Evolutionary conservation across 208 protist species (phyloP).

Genomic region (Leishmania amazonensis): DNA sequence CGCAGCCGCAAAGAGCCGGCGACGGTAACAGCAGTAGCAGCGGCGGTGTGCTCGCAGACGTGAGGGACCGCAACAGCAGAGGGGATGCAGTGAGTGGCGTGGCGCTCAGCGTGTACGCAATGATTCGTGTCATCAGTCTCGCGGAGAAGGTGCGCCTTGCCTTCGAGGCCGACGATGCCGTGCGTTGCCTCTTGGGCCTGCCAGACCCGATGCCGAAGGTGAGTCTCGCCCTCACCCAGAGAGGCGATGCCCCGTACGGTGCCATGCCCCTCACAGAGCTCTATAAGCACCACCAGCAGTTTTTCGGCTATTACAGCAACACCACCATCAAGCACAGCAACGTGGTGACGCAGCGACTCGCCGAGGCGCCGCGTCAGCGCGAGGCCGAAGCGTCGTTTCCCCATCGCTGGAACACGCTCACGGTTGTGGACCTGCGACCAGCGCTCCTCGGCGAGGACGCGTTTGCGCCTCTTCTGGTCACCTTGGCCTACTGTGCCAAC

Average conservation of each 20-base stretch:
- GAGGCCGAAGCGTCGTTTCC: slow-evolving; percentile 43
- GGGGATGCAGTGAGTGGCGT: slow-evolving; percentile 3
- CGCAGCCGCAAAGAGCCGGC: background rate
- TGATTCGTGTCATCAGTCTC: slow-evolving; percentile 78
- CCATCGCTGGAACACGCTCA: slow-evolving; percentile 63
- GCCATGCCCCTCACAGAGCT: slow-evolving; percentile 66
- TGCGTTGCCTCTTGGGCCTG: slow-evolving; percentile 34
- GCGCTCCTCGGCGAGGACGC: slow-evolving; percentile 70
- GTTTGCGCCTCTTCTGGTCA: slow-evolving; percentile 65
- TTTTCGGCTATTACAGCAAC: slow-evolving; percentile 51
- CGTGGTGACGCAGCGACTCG: slow-evolving; percentile 33
- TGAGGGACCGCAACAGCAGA: background rate
- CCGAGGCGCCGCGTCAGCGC: slow-evolving; percentile 17
- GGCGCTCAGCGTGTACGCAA: slow-evolving; percentile 44
- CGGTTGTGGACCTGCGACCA: slow-evolving; percentile 48
- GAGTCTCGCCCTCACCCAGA: slow-evolving; percentile 29
- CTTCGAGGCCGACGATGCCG: slow-evolving; percentile 42
- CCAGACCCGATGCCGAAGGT: slow-evolving; percentile 23
- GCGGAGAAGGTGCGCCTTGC: slow-evolving; percentile 46
- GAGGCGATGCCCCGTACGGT: slow-evolving; percentile 55
- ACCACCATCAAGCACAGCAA: slow-evolving; percentile 36
- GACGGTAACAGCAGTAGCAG: background rate
- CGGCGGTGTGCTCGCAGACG: background rate
- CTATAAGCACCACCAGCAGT: slow-evolving; percentile 66
- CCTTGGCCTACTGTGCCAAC: slow-evolving; percentile 68